Evolutionary conservation across 2,329 filamentous ascomycete genomes (phyloP), one percentile per base, ranked within the genome.

Genomic region (Pseudogymnoascus sp.): DNA sequence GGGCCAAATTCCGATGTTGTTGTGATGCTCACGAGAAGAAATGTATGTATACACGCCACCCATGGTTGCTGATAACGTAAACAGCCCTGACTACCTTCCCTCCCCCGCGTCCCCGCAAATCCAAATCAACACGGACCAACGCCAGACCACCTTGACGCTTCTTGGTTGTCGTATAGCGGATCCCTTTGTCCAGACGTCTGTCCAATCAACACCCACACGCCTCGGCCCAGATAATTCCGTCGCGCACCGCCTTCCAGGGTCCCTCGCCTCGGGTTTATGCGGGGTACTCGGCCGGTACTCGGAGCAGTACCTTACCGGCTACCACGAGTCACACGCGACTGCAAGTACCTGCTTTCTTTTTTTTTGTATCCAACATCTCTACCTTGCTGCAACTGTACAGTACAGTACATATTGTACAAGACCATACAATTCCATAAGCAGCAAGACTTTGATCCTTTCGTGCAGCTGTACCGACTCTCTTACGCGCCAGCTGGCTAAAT

Each of bases 231-330:
- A n/a, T 54, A 12, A 16, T 11, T 54, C 47, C 47, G 28, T 18
- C 16, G 25, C n/a, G 43, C 22, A 30, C 4, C 9, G n/a, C 16
- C 3, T 30, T 54, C 33, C 47, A 54, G 47, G 47, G 47, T 54
- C 47, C 47, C 28, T 54, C 47, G 33, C 47, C 47, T 54, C 47
- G 47, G 47, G 47, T 7, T 28, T 54, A 54, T 54, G 47, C 47
- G 47, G 47, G 47, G 47, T 54, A 54, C 47, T 54, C 47, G 47
- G 47, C 28, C 47, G 47, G 47, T 54, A 54, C 28, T 54, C 47
- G 47, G 47, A 16, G 47, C 47, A 28, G 47, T 54, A 54, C 47
- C 47, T 54, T 28, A 35, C 28, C 28, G 28, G 47, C 47, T 54
- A 54, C 47, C 28, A 3, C 41, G 9, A 33, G 22, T 22, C 47